phyloP scores from a whole-genome alignment of 768 basidiomycete species.

The Suillus alpinus region DNA sequence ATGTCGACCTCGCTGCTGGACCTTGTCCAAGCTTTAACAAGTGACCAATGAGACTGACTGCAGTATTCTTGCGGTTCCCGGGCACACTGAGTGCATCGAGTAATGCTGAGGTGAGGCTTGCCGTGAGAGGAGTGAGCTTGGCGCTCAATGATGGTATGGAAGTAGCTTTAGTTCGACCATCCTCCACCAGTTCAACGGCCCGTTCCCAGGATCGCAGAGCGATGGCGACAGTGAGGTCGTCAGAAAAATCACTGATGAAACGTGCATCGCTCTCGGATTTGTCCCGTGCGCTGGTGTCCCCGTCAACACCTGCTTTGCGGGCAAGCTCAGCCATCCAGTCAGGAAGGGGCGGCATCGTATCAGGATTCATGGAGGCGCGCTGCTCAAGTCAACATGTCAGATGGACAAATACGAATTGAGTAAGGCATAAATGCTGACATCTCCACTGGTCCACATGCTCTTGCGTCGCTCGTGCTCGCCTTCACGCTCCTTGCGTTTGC shows the following conservation, averaged over 20 bases:
- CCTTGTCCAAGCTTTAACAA: constrained; percentile 74
- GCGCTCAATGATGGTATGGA: constrained; percentile 49
- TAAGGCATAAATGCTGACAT: constrained; percentile 29
- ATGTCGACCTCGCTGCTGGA: constrained; percentile 76
- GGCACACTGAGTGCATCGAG: constrained; percentile 72
- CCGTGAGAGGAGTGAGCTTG: constrained; percentile 66
- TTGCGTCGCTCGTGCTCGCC: constrained; percentile 89
- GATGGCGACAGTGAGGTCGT: constrained; percentile 88
- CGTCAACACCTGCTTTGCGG: constrained; percentile 42
- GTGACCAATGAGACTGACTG: constrained; percentile 68
- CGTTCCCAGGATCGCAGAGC: constrained; percentile 86
- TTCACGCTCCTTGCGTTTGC: constrained; percentile 90
- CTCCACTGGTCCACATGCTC: constrained; percentile 57
- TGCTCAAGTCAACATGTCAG: constrained; percentile 12
- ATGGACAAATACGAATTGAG: neutral
- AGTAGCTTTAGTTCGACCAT: constrained; percentile 69
- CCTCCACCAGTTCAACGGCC: constrained; percentile 80
- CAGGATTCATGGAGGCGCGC: constrained; percentile 32
- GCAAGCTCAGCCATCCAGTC: constrained; percentile 78
- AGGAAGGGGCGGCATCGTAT: constrained; percentile 57
- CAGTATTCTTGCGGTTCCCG: constrained; percentile 72
- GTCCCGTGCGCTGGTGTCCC: constrained; percentile 56
- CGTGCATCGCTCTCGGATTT: constrained; percentile 77
- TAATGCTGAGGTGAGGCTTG: constrained; percentile 66
- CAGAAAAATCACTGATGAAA: constrained; percentile 90